phyloP scores from a whole-genome alignment of 805 yeast genomes.

The Kluyveromyces siamensis region DNA sequence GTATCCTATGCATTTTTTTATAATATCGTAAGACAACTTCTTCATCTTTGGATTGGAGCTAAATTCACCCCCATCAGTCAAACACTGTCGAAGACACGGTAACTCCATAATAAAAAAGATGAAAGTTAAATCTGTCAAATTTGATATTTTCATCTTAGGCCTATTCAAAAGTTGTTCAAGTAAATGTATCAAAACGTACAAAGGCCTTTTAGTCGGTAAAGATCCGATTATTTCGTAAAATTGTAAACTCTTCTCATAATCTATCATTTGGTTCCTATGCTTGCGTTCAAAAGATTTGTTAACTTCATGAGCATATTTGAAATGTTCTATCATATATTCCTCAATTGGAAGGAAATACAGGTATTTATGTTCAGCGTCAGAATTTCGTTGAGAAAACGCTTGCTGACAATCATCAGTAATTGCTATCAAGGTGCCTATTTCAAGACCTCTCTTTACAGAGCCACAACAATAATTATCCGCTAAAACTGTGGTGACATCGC shows the following conservation, averaged over 20 bases:
- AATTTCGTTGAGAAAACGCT: neutral
- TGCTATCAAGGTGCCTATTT: neutral
- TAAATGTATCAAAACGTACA: constrained; percentile 44
- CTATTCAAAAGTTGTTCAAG: constrained; percentile 44
- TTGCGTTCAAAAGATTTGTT: constrained; percentile 45
- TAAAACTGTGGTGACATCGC: constrained; percentile 41
- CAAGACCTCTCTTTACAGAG: neutral
- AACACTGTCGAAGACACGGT: constrained; percentile 48
- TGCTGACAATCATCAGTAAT: neutral
- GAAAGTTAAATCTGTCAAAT: constrained; percentile 39
- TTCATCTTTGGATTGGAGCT: constrained; percentile 38
- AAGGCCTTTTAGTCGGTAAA: constrained; percentile 55
- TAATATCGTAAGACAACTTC: constrained; percentile 53
- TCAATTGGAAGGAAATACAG: constrained; percentile 40
- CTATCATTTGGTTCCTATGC: constrained; percentile 29
- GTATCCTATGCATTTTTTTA: constrained; percentile 62
- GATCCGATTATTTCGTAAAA: constrained; percentile 38
- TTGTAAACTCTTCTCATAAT: constrained; percentile 38
- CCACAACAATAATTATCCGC: constrained; percentile 1
- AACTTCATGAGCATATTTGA: constrained; percentile 38
- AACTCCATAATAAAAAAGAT: constrained; percentile 57
- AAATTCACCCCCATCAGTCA: constrained; percentile 24
- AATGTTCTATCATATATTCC: constrained; percentile 35
- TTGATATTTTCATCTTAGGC: constrained; percentile 31
- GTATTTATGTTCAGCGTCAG: neutral